Percentiles rank a stretch among this genome's conserved stretches.
Conservation (phyloP, 2,329 filamentous ascomycete species). For the Trichoderma pleuroti region DNA sequence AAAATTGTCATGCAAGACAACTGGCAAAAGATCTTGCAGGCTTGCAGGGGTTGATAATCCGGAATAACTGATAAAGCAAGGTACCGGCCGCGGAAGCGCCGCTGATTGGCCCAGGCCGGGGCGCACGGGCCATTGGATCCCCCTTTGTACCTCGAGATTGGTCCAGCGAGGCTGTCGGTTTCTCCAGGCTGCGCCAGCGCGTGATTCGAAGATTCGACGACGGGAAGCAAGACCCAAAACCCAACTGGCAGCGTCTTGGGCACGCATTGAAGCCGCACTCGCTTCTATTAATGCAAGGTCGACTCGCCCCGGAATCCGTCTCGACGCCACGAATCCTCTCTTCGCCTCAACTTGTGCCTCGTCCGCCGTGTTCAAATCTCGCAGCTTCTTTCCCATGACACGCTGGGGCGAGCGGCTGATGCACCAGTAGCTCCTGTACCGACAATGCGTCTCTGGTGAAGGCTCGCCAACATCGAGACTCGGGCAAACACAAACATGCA, state of each 20-base stretch:
- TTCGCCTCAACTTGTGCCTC: neutral
- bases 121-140: conserved; percentile 12
- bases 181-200: conserved; percentile 19
- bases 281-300: neutral
- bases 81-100: conserved; percentile 26
- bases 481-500: conserved; percentile 30
- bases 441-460: conserved; percentile 32
- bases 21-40: conserved; percentile 17
- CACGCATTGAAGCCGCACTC: conserved; percentile 11
- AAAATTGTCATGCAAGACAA: conserved; percentile 26
- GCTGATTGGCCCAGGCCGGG: conserved; percentile 4
- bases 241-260: conserved; percentile 6
- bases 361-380: neutral
- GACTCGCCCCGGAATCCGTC: neutral
- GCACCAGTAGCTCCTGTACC: conserved; percentile 19
- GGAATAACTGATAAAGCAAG: conserved; percentile 33
- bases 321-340: neutral
- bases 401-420: conserved; percentile 8
- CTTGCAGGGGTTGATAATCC: conserved; percentile 18
- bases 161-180: conserved; percentile 22
- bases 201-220: conserved; percentile 14
- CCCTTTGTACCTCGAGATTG: conserved; percentile 8
- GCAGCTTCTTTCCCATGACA: conserved; percentile 7
- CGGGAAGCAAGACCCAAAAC: conserved; percentile 11
- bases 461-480: conserved; percentile 28